Evolutionary conservation across 1,284 basidiomycete genomes (phyloP), one percentile per base, ranked within the genome.

Genomic region (Cryptococcus sp.): DNA sequence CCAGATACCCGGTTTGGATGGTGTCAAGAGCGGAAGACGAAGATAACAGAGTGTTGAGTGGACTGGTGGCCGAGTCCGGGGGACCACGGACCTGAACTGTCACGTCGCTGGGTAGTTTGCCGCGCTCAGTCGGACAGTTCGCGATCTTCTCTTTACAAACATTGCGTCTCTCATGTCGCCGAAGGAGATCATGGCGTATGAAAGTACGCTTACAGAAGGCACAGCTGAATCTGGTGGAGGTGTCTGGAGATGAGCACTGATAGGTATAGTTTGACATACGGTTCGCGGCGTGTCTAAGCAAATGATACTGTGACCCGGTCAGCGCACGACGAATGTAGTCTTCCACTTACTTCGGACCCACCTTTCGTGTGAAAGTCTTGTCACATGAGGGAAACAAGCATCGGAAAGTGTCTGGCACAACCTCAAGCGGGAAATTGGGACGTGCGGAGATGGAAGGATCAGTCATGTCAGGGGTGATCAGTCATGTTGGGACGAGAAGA

Each of bases 231-330:
- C 60, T 65, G 20, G 65, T 60, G 3, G 61, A 55, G 20, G 70
- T 63, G 56, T 75, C 72, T 73, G 56, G 45, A 44, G 42, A 31
- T 42, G 49, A 45, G 19, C 46, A 41, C 31, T 22, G 15, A 22
- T 27, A n/a, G 50, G 35, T 44, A 53, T 45, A 47, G 3, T 27
- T 53, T 22, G n/a, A 22, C 41, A 19, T 31, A 76, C 74, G 74
- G 63, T 76, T 76, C 15, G 68, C 67, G 46, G 71, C 68, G 60
- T 76, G 73, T 38, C 74, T 65, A 7, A 70, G 54, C 1, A 75
- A 61, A 50, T 76, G 74, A 56, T 76, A 73, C 74, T 76, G 31
- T 35, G 31, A 35, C 31, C 31, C 31, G 8, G 10, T 35, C 31
- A 35, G 31, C 31, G 13, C 31, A 35, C 31, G 10, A 35, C 31